phyloP scores from a whole-genome alignment of 1,139 yeast genomes.

The Kurtzmaniella quercitrusa region DNA sequence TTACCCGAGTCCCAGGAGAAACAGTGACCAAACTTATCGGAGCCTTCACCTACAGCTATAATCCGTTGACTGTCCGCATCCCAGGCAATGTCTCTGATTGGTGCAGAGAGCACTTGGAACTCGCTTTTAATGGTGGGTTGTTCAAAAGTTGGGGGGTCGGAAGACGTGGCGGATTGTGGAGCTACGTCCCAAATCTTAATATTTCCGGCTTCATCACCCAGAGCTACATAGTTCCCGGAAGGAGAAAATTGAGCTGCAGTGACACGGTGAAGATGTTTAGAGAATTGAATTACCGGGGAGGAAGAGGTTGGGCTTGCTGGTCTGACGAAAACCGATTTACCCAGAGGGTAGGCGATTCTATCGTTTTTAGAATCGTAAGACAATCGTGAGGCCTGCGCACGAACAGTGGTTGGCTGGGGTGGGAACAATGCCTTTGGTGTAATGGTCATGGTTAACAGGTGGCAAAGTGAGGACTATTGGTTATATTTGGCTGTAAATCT shows the following conservation, averaged over 20 bases:
- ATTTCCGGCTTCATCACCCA: slow-evolving; percentile 86
- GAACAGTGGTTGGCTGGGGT: slow-evolving; percentile 73
- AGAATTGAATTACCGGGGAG: slow-evolving; percentile 56
- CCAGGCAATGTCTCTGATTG: slow-evolving; percentile 85
- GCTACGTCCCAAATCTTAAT: slow-evolving; percentile 82
- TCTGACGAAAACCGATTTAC: slow-evolving; percentile 74
- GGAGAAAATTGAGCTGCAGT: slow-evolving; percentile 87
- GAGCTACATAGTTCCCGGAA: slow-evolving; percentile 83
- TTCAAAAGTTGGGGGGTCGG: slow-evolving; percentile 17
- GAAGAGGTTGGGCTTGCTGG: slow-evolving; percentile 41
- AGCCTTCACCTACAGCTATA: slow-evolving; percentile 94
- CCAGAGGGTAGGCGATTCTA: slow-evolving; percentile 75
- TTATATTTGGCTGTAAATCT: background rate
- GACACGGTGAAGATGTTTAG: slow-evolving; percentile 64
- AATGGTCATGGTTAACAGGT: slow-evolving; percentile 20
- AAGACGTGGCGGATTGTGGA: slow-evolving; percentile 13
- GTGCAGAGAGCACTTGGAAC: slow-evolving; percentile 76
- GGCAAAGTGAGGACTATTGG: no score
- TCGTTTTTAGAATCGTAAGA: slow-evolving; percentile 67
- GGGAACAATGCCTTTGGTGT: slow-evolving; percentile 42
- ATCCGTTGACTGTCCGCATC: slow-evolving; percentile 83
- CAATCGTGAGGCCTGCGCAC: slow-evolving; percentile 68
- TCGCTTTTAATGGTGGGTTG: slow-evolving; percentile 74
- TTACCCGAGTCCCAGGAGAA: slow-evolving; percentile 94
- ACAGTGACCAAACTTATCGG: slow-evolving; percentile 88